Evolutionary conservation across 176 grass and related monocot species (phyloP).

Genomic region (Neostapfia colusana): DNA sequence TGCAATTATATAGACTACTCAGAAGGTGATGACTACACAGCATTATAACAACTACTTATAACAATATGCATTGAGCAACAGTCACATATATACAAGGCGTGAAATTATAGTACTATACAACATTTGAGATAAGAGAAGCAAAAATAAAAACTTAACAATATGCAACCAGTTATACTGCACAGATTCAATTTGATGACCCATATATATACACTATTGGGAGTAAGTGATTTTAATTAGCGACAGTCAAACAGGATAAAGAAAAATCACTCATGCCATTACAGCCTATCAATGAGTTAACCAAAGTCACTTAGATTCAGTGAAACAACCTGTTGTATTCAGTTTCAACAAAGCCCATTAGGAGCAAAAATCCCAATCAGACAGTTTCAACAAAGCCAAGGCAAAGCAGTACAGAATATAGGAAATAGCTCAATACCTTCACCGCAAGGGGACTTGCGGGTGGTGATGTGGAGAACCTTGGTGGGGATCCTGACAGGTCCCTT

Average conservation of each 20-base stretch:
- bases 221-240: neutral
- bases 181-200: neutral
- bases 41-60: too few species aligned
- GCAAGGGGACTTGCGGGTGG: constrained; percentile 50
- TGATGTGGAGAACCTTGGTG: constrained; percentile 62
- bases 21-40: too few species aligned
- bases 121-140: neutral
- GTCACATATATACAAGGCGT: neutral
- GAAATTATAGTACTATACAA: neutral
- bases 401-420: neutral
- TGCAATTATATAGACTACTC: neutral
- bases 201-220: too few species aligned
- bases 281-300: neutral
- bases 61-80: neutral
- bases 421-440: constrained; percentile 43
- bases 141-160: neutral
- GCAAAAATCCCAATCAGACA: neutral
- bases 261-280: neutral
- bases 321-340: too few species aligned
- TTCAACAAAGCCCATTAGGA: too few species aligned
- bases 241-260: neutral
- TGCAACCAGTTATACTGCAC: neutral
- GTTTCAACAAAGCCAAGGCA: neutral
- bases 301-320: too few species aligned
- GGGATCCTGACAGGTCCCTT: constrained; percentile 53